Percentiles rank a stretch among this genome's conserved stretches.
These are phyloP conservation scores for Acacia acuminata DNA, from an alignment of 306 rosid genomes.

Conservation along the genomic window DNA sequence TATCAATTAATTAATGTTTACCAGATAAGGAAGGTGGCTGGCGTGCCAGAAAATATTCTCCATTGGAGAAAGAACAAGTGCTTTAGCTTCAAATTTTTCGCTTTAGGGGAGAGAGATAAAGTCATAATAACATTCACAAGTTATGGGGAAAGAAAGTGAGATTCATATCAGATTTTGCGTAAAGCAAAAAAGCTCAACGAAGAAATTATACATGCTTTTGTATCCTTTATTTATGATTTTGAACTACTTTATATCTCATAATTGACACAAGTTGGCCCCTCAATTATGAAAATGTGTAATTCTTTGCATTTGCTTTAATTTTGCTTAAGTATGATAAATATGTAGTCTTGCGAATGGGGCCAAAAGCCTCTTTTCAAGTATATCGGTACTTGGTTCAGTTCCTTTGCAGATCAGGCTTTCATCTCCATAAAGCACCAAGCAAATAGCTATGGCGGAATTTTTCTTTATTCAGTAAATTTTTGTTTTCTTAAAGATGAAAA, in stretches of 20 bases:
- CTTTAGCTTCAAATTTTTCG: background rate
- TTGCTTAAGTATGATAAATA: background rate
- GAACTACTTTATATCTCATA: background rate
- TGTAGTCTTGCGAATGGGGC: background rate
- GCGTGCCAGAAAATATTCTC: background rate
- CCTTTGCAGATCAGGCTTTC: no score
- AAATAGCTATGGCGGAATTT: no score
- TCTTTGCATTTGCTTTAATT: background rate
- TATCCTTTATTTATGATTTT: background rate
- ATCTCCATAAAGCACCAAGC: no score
- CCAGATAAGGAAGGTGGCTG: background rate
- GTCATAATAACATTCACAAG: background rate
- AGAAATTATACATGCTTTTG: no score
- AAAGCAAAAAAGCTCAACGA: background rate
- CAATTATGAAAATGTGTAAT: background rate
- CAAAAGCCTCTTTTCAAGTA: no score
- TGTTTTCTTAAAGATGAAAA: no score
- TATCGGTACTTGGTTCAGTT: no score
- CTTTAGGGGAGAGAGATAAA: background rate
- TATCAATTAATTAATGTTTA: no score
- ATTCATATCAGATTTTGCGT: background rate
- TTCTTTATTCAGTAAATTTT: no score
- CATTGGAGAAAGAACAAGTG: background rate
- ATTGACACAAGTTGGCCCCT: background rate
- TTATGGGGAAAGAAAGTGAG: background rate